These are phyloP conservation scores for Cryptococcus wingfieldii DNA, from an alignment of 1,284 basidiomycete genomes.

Conservation along the genomic window DNA sequence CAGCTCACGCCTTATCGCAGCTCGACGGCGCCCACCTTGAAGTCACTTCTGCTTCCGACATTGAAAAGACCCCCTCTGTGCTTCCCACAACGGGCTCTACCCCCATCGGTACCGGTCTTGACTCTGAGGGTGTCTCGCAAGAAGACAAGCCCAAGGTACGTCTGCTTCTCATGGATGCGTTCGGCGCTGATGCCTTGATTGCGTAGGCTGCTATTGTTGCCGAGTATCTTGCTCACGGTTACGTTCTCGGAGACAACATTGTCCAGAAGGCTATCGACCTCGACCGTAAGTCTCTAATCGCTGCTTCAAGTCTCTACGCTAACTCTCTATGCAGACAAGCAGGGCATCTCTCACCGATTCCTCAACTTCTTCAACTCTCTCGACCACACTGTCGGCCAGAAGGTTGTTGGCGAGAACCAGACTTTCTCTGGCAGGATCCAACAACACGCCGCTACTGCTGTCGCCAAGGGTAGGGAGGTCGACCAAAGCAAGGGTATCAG, in stretches of 20 bases:
- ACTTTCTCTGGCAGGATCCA: constrained; percentile 71
- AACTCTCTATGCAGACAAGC: constrained; percentile 55
- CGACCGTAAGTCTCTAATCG: constrained; percentile 59
- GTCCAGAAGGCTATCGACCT: constrained; percentile 81
- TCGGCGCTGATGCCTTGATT: constrained; percentile 8
- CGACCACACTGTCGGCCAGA: constrained; percentile 65
- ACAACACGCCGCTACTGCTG: constrained; percentile 54
- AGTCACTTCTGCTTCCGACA: constrained; percentile 43
- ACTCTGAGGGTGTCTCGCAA: constrained; percentile 32
- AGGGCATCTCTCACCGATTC: constrained; percentile 83
- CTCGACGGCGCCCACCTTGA: constrained; percentile 51
- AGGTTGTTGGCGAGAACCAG: constrained; percentile 50
- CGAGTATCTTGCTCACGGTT: constrained; percentile 79
- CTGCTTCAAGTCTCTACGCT: neutral
- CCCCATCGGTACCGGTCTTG: constrained; percentile 31
- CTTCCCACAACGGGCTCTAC: constrained; percentile 38
- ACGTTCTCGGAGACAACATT: constrained; percentile 70
- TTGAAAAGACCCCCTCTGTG: constrained; percentile 33
- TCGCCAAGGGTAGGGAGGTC: constrained; percentile 63
- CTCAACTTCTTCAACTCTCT: constrained; percentile 67
- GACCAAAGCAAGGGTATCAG: constrained; percentile 75
- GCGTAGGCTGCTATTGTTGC: constrained; percentile 62
- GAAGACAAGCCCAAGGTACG: constrained; percentile 51
- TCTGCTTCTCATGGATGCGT: neutral
- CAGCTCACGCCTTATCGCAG: constrained; percentile 10